Evolutionary conservation across 768 basidiomycete species (phyloP).

Genomic region (Panellus pusillus): DNA sequence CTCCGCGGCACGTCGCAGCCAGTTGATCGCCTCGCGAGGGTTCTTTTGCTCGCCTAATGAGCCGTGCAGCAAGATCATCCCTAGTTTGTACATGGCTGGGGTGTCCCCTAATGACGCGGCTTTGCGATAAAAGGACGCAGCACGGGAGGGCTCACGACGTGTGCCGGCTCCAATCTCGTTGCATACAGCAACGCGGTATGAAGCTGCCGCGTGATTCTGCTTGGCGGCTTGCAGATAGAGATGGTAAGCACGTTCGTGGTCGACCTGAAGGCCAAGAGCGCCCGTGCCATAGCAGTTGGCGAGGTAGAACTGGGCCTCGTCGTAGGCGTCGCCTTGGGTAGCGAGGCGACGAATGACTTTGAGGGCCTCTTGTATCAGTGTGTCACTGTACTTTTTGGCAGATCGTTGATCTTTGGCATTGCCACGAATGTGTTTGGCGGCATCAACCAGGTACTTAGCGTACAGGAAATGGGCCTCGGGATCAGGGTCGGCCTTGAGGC

Average conservation of each 20-base stretch:
- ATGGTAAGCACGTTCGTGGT: constrained; percentile 97
- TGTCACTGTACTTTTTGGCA: constrained; percentile 88
- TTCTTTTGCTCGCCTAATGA: constrained; percentile 80
- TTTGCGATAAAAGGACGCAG: constrained; percentile 95
- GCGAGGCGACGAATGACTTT: constrained; percentile 92
- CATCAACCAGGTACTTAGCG: constrained; percentile 98
- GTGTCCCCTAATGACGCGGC: constrained; percentile 96
- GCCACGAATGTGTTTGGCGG: constrained; percentile 86
- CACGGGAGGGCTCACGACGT: constrained; percentile 80
- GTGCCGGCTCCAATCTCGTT: constrained; percentile 99
- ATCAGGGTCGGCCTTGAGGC: constrained; percentile 97
- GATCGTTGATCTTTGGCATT: constrained; percentile 75
- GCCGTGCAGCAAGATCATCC: constrained; percentile 93
- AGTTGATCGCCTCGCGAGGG: constrained; percentile 88
- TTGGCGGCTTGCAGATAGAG: constrained; percentile 96
- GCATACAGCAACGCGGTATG: constrained; percentile 96
- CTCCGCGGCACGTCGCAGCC: constrained; percentile 92
- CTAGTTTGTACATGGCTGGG: constrained; percentile 99
- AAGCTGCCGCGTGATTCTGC: constrained; percentile 93
- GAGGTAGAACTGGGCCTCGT: constrained; percentile 98
- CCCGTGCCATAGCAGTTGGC: constrained; percentile 98
- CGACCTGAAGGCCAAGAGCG: constrained; percentile 91
- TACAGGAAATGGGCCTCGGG: constrained; percentile 97
- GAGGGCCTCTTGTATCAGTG: constrained; percentile 82
- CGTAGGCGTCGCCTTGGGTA: constrained; percentile 87